These are phyloP conservation scores for Paecilomyces dactylethromorphus DNA, from an alignment of 2,329 filamentous ascomycete species.

Conservation along the genomic window DNA sequence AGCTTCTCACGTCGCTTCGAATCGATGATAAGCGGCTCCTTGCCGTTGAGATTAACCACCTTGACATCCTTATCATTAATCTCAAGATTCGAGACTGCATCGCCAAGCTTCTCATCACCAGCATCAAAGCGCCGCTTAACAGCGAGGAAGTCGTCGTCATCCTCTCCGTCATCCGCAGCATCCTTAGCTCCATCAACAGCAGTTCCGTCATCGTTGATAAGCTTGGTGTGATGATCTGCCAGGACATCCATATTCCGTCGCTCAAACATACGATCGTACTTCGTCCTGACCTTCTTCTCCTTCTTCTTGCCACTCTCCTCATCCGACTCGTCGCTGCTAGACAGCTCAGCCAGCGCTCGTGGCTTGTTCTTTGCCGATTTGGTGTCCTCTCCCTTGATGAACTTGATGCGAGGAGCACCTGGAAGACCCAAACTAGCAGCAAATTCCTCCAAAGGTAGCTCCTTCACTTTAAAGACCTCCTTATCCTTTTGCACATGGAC, in stretches of 20 bases:
- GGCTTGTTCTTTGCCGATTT: slow-evolving; percentile 85
- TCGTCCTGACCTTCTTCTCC: slow-evolving; percentile 77
- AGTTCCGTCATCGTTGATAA: slow-evolving; percentile 59
- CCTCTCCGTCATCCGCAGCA: slow-evolving; percentile 49
- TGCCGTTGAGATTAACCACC: slow-evolving; percentile 49
- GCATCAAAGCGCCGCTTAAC: slow-evolving; percentile 82
- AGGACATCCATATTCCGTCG: slow-evolving; percentile 91
- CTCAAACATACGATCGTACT: slow-evolving; percentile 98
- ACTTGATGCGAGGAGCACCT: slow-evolving; percentile 87
- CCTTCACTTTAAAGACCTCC: slow-evolving; percentile 77
- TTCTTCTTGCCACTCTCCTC: slow-evolving; percentile 45
- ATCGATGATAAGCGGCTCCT: slow-evolving; percentile 73
- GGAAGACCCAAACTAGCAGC: slow-evolving; percentile 81
- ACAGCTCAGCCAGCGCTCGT: slow-evolving; percentile 54
- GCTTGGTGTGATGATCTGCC: slow-evolving; percentile 85
- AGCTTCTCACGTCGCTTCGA: slow-evolving; percentile 93
- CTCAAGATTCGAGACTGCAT: slow-evolving; percentile 24
- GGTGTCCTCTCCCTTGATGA: slow-evolving; percentile 80
- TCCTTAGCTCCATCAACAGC: slow-evolving; percentile 23
- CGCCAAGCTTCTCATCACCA: slow-evolving; percentile 51
- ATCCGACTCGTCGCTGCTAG: slow-evolving; percentile 52
- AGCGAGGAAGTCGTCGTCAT: slow-evolving; percentile 75
- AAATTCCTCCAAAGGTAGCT: slow-evolving; percentile 78
- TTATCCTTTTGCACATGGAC: slow-evolving; percentile 87
- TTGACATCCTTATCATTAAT: slow-evolving; percentile 33